Evolutionary conservation across 192 early-diverging fungal genomes (phyloP).

Genomic region (Radiomyces spectabilis): DNA sequence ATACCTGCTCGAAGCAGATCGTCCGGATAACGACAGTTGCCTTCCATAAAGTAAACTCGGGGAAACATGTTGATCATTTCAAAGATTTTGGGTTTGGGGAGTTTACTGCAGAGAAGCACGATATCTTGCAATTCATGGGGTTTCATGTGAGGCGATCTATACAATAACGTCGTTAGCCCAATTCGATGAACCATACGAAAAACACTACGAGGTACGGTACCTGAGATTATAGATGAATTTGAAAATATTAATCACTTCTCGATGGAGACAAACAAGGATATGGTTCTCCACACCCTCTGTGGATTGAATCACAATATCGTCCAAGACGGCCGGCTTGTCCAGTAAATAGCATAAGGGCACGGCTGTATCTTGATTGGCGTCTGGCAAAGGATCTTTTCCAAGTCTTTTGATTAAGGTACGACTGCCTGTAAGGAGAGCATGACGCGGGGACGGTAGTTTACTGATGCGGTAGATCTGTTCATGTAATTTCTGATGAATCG

Average conservation of each 20-base stretch:
- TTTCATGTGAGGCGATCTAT: conserved; percentile 29
- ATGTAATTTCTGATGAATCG: too few species aligned
- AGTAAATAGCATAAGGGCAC: conserved; percentile 6
- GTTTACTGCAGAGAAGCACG: conserved; percentile 29
- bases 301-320: conserved; percentile 15
- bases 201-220: not conserved
- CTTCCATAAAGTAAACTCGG: conserved; percentile 37
- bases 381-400: conserved; percentile 1
- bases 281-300: conserved; percentile 20
- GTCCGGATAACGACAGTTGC: conserved; percentile 37
- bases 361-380: not conserved
- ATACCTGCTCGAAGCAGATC: conserved; percentile 40
- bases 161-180: not conserved
- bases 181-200: not conserved
- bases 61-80: conserved; percentile 35
- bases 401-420: conserved; percentile 8
- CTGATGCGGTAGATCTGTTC: conserved; percentile 1
- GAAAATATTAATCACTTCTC: conserved; percentile 25
- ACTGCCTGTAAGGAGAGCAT: conserved; percentile 17
- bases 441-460: conserved; percentile 6
- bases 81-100: conserved; percentile 30
- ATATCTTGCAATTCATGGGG: conserved; percentile 39
- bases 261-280: conserved; percentile 38
- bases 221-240: conserved; percentile 27
- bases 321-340: conserved; percentile 4